Percentiles rank a stretch among this genome's conserved stretches.
Conservation (phyloP, 768 basidiomycete species). For the Exidia glandulosa region DNA sequence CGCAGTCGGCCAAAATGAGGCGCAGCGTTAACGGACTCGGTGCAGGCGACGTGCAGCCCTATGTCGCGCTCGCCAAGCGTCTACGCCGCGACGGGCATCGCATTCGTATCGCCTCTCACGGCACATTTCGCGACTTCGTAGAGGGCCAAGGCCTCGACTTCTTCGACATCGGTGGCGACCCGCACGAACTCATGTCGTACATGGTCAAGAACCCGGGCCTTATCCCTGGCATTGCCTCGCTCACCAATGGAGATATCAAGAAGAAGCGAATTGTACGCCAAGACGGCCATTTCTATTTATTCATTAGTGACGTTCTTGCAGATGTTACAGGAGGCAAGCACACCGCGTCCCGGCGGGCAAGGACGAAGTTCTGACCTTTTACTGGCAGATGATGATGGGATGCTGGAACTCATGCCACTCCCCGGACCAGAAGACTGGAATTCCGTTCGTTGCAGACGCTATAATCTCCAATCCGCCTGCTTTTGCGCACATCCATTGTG, state of each 20-base stretch:
- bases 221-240: slow-evolving; percentile 44
- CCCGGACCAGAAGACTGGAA: slow-evolving; percentile 32
- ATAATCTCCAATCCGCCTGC: slow-evolving; percentile 62
- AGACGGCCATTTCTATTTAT: slow-evolving; percentile 9
- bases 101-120: slow-evolving; percentile 51
- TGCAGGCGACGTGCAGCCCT: slow-evolving; percentile 57
- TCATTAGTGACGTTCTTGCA: no score
- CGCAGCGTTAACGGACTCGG: neutral
- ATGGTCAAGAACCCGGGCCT: slow-evolving; percentile 67
- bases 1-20: neutral
- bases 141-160: slow-evolving; percentile 42
- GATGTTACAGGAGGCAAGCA: no score
- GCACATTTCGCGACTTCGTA: slow-evolving; percentile 47
- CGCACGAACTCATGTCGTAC: slow-evolving; percentile 56
- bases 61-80: slow-evolving; percentile 42
- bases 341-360: no score
- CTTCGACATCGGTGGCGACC: slow-evolving; percentile 51
- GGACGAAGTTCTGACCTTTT: neutral
- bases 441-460: slow-evolving; percentile 46
- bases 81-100: slow-evolving; percentile 43
- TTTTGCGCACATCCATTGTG: slow-evolving; percentile 55
- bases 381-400: slow-evolving; percentile 42
- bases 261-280: slow-evolving; percentile 41
- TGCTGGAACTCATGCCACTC: slow-evolving; percentile 47
- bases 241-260: slow-evolving; percentile 52